Conservation (phyloP, 2,329 filamentous ascomycete species). For the Aureobasidium sp. region DNA sequence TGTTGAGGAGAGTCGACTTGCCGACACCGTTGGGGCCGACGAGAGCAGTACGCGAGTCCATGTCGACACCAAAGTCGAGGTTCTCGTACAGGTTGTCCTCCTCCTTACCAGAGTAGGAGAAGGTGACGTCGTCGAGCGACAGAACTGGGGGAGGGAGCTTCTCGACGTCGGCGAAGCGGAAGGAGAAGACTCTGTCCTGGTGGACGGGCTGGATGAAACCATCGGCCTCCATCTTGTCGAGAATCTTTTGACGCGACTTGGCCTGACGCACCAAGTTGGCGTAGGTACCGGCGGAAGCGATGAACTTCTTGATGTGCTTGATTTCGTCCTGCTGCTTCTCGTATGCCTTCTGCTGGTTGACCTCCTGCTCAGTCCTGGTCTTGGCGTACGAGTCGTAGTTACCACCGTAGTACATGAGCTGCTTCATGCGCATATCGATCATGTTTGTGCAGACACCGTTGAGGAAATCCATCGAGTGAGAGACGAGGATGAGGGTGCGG, state of each 20-base stretch:
- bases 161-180: slow-evolving; percentile 97
- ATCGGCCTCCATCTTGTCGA: slow-evolving; percentile 99
- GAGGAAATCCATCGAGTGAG: slow-evolving; percentile 97
- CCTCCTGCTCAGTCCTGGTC: slow-evolving; percentile 88
- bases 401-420: slow-evolving; percentile 96
- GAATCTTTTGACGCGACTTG: slow-evolving; percentile 98
- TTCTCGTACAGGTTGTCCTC: slow-evolving; percentile 94
- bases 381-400: slow-evolving; percentile 98
- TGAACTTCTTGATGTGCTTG: slow-evolving; percentile 99
- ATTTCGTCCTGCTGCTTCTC: slow-evolving; percentile 99
- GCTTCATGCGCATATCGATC: slow-evolving; percentile 91
- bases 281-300: slow-evolving; percentile 98
- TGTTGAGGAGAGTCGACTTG: slow-evolving; percentile 89
- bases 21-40: slow-evolving; percentile 98
- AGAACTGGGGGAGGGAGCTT: slow-evolving; percentile 97
- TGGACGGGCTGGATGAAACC: slow-evolving; percentile 91
- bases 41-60: slow-evolving; percentile 95
- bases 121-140: slow-evolving; percentile 94
- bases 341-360: slow-evolving; percentile 99
- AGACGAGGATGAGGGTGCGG: slow-evolving; percentile 89
- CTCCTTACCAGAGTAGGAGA: slow-evolving; percentile 87
- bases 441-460: slow-evolving; percentile 98
- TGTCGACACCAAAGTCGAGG: slow-evolving; percentile 97
- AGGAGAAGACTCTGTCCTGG: slow-evolving; percentile 83
- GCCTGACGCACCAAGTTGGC: slow-evolving; percentile 98